These are phyloP conservation scores for Botrytis porri DNA, from an alignment of 2,329 filamentous ascomycete genomes.

Conservation along the genomic window DNA sequence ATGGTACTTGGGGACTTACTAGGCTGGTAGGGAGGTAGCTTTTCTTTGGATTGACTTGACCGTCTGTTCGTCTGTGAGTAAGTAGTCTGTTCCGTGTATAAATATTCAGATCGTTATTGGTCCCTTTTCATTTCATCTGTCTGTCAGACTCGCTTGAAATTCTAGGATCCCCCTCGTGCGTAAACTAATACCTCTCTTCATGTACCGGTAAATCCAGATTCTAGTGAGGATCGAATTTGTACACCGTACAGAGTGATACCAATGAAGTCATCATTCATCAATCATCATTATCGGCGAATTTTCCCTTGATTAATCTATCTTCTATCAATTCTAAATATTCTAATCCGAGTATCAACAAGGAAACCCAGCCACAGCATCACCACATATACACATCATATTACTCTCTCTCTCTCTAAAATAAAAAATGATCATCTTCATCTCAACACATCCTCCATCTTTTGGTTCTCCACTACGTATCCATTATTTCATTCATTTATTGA, in stretches of 20 bases:
- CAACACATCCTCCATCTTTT: conserved; percentile 9
- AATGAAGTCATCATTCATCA: conserved; percentile 2
- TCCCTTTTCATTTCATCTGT: not conserved
- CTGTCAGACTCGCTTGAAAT: not conserved
- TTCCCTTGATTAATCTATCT: not conserved
- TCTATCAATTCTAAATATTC: not conserved
- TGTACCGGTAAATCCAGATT: not conserved
- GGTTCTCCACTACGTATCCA: not conserved
- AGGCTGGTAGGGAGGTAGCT: not conserved
- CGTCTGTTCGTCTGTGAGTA: not conserved
- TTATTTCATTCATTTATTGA: not conserved
- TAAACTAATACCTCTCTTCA: not conserved
- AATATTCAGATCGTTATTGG: not conserved
- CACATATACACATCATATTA: not conserved
- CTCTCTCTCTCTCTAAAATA: not conserved
- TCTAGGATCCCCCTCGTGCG: not conserved
- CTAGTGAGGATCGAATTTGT: not conserved
- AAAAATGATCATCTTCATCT: not conserved
- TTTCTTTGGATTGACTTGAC: not conserved
- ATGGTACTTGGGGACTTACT: not conserved
- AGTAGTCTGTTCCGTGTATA: not conserved
- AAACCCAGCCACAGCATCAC: not conserved
- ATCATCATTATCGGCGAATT: not conserved
- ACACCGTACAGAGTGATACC: not conserved
- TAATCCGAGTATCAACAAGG: not conserved